Evolutionary conservation across 2,329 filamentous ascomycete species (phyloP).

Genomic region (Zasmidium cellare): DNA sequence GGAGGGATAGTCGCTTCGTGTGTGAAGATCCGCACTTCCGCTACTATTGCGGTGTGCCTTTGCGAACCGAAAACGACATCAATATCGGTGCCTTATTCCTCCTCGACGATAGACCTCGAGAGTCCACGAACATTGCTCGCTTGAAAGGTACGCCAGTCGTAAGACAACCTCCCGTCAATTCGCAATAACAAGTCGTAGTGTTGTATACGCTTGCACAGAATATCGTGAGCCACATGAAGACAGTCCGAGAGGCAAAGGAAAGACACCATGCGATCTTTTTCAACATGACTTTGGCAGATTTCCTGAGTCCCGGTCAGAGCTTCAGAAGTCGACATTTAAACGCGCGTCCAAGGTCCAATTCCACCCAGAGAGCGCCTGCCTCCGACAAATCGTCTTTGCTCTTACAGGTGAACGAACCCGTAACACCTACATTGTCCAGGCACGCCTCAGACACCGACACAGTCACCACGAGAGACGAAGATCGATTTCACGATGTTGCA

Average conservation of each 20-base stretch:
- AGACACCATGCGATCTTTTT: constrained; percentile 26
- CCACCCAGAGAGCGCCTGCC: not conserved
- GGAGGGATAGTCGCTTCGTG: constrained; percentile 33
- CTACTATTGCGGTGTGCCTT: constrained; percentile 37
- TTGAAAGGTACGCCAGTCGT: constrained; percentile 16
- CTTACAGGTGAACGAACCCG: not conserved
- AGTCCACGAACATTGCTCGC: constrained; percentile 25
- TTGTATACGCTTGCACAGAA: constrained; percentile 49
- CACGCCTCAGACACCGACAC: not conserved
- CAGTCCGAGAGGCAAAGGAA: constrained; percentile 36
- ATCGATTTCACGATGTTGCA: not conserved
- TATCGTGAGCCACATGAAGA: constrained; percentile 36
- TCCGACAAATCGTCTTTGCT: not conserved
- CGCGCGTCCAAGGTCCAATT: constrained; percentile 3
- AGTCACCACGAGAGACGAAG: not conserved
- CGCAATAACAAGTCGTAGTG: no score
- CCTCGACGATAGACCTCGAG: constrained; percentile 58
- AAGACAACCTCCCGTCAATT: no score
- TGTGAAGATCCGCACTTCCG: constrained; percentile 31
- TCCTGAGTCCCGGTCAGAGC: constrained; percentile 22
- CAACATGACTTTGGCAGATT: constrained; percentile 29
- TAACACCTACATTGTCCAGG: not conserved
- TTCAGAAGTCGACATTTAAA: constrained; percentile 19
- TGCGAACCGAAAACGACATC: constrained; percentile 35
- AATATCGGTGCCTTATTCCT: constrained; percentile 61